Percentiles rank a stretch among this genome's conserved stretches.
Conservation (phyloP, 2,329 filamentous ascomycete genomes). For the Diaporthe vexans region DNA sequence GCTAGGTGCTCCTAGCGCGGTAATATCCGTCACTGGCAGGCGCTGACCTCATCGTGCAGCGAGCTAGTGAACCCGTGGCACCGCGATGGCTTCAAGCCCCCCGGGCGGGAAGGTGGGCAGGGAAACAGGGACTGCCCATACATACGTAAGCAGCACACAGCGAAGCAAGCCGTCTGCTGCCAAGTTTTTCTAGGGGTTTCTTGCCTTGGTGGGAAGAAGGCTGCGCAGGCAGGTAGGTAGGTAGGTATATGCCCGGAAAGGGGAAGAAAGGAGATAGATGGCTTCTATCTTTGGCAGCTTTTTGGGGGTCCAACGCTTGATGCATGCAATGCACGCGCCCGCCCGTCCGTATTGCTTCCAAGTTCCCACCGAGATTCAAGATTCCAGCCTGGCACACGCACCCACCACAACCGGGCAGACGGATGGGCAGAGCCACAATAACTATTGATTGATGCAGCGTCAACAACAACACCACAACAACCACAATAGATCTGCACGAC, state of each 20-base stretch:
- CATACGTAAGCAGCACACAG: conserved; percentile 17
- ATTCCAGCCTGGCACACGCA: neutral
- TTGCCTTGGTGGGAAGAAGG: too few species aligned
- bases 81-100: conserved; percentile 30
- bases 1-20: neutral
- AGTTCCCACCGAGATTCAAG: neutral
- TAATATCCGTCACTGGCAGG: neutral
- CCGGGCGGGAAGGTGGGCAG: neutral
- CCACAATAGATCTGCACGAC: neutral
- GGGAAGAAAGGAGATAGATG: too few species aligned
- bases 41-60: conserved; percentile 37
- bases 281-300: conserved; percentile 12
- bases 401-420: neutral
- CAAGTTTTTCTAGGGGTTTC: neutral
- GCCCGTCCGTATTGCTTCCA: neutral
- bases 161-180: neutral
- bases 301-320: neutral
- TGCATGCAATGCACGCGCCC: neutral
- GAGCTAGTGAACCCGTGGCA: conserved; percentile 30
- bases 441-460: too few species aligned
- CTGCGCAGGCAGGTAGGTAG: too few species aligned
- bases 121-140: neutral
- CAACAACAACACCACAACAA: neutral
- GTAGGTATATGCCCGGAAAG: too few species aligned
- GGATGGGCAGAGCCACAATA: neutral